Conservation (phyloP, 371 early-diverging fungal genomes). For the Coemansia sp. region DNA sequence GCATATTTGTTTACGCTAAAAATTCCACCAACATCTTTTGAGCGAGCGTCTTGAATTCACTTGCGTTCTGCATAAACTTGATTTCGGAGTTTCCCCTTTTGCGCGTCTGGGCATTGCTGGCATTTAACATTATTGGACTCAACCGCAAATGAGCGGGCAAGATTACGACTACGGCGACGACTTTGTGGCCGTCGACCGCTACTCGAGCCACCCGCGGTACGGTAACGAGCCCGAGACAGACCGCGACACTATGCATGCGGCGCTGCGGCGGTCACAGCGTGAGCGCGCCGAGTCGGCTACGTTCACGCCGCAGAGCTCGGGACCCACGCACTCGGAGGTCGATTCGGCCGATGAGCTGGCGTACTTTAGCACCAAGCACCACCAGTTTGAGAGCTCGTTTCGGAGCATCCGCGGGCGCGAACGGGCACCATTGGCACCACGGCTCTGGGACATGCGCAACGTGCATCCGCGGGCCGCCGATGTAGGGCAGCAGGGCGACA, state of each 20-base stretch:
- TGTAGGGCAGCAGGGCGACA: constrained; percentile 12
- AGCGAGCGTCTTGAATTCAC: no score
- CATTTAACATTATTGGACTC: neutral
- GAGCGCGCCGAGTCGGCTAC: constrained; percentile 34
- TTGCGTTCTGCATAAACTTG: neutral
- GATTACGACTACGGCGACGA: constrained; percentile 38
- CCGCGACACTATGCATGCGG: constrained; percentile 7
- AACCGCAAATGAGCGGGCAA: constrained; percentile 18
- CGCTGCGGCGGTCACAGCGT: constrained; percentile 24
- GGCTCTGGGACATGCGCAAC: constrained; percentile 33
- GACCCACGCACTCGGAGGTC: constrained; percentile 35
- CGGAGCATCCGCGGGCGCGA: constrained; percentile 40
- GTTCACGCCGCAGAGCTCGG: constrained; percentile 36
- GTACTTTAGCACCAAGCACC: constrained; percentile 41
- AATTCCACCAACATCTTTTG: neutral
- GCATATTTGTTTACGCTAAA: constrained; percentile 8
- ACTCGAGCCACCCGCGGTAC: constrained; percentile 6
- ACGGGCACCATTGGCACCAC: constrained; percentile 38
- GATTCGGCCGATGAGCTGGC: constrained; percentile 31
- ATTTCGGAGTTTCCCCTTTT: neutral
- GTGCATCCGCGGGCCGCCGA: neutral
- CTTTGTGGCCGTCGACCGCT: constrained; percentile 28
- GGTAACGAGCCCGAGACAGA: constrained; percentile 19
- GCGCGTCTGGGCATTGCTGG: neutral
- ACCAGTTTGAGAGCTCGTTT: constrained; percentile 44